phyloP scores from a whole-genome alignment of 306 rosid genomes.

The Begonia peltatifolia region DNA sequence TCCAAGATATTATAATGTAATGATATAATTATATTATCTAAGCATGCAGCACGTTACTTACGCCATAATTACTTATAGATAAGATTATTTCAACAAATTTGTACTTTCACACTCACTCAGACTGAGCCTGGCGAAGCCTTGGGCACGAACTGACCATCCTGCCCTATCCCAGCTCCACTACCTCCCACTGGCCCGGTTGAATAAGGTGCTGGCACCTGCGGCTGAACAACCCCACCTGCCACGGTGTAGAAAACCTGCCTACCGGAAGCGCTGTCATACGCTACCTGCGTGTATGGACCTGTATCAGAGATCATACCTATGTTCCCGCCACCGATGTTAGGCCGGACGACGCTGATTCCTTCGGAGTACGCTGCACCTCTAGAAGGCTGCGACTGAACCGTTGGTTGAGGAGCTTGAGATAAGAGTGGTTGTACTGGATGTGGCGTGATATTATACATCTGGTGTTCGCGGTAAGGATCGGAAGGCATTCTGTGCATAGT shows the following conservation, averaged over 20 bases:
- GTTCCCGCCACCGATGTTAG: constrained; percentile 20
- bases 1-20: too few species aligned
- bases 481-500: constrained; percentile 45
- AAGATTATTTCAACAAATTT: too few species aligned
- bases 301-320: constrained; percentile 14
- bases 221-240: constrained; percentile 26
- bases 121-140: constrained; percentile 59
- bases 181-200: constrained; percentile 26
- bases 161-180: constrained; percentile 32
- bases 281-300: constrained; percentile 23
- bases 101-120: constrained; percentile 16
- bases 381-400: constrained; percentile 32
- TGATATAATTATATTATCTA: too few species aligned
- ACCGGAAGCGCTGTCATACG: constrained; percentile 47
- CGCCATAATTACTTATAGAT: too few species aligned
- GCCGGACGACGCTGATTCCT: constrained; percentile 29
- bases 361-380: constrained; percentile 31
- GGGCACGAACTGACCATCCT: constrained; percentile 48
- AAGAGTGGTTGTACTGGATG: constrained; percentile 14
- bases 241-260: constrained; percentile 70
- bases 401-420: constrained; percentile 18
- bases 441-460: constrained; percentile 31
- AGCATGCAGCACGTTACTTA: too few species aligned
- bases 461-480: constrained; percentile 35
- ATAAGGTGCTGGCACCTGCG: constrained; percentile 23